Base-by-base conservation (phyloP, 2,329 filamentous ascomycete genomes). In the Trichophyton rubrum region DNA sequence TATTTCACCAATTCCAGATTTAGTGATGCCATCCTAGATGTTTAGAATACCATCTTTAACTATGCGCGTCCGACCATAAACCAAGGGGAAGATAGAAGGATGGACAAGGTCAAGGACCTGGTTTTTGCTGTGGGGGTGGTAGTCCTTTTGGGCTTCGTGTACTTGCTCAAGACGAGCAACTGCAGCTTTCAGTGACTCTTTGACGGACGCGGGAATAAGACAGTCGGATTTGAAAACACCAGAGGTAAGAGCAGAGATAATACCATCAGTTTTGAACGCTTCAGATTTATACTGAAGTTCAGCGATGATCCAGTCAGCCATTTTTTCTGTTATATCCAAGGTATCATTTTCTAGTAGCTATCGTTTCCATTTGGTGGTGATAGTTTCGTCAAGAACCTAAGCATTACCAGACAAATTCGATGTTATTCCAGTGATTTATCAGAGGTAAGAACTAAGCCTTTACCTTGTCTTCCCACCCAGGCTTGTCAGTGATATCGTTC, bases 81-180 rank as follows among this genome's bases (percentile, higher is more conserved):
- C 60, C 1, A 74, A 59, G 0, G 72, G 71, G 58, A 70, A 74
- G 3, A 73, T 64, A 0, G 85, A 88, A 0, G 85, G 85, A 63
- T 88, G 81, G 1, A 88, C 79, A 0, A 88, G 72, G 67, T 88
- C 80, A 0, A 86, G 77, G 0, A 88, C 84, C 61, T 79, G 79
- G 0, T 73, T 69, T 35, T 82, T 73, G 0, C 80, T 83, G 1
- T 78, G 74, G 0, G 84, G 85, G 68, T 87, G 84, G 77, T 83
- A 88, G 68, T 88, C 85, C 65, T 82, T 82, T 38, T 74, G 57
- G 0, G 72, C 58, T 3, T 81, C 79, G 0, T 80, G 79, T 0
- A 82, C 74, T 41, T 80, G 67, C 65, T 86, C 80, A 0, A 89
- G 71, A 0, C 69, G 70, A 0, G 70, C 68, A 24, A 82, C 79